These are phyloP conservation scores for Eudorina sp. DNA, from an alignment of 139 green algal genomes.

Conservation along the genomic window DNA sequence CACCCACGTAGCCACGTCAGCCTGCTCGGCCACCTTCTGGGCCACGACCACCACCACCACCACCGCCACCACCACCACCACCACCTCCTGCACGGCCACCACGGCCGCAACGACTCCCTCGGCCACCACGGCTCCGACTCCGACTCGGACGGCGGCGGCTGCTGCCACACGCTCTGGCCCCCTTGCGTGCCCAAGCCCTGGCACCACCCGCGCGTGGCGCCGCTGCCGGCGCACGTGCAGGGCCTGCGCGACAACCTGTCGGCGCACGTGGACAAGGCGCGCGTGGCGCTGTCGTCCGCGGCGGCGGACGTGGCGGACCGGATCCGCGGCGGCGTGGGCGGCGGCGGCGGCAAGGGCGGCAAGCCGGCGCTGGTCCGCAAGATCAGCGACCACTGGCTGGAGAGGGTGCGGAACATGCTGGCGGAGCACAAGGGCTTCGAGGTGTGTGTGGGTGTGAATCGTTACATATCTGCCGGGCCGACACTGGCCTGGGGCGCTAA, in stretches of 20 bases:
- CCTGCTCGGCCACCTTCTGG: not conserved
- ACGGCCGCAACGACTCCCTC: not conserved
- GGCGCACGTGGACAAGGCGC: not conserved
- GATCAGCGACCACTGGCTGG: not conserved
- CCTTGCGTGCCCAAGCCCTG: conserved; percentile 42
- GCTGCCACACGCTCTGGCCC: conserved; percentile 13
- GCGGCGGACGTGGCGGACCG: not conserved
- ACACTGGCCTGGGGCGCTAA: too few relatives aligned
- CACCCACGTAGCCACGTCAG: not conserved
- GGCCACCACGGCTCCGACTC: not conserved
- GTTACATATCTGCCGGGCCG: too few relatives aligned
- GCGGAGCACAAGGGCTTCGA: conserved; percentile 34
- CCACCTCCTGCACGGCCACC: not conserved
- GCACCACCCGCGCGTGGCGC: not conserved
- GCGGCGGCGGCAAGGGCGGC: too few relatives aligned
- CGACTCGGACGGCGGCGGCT: not conserved
- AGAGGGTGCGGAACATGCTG: conserved; percentile 1
- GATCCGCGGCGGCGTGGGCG: not conserved
- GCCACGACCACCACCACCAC: not conserved
- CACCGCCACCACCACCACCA: not conserved
- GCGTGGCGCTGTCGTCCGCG: not conserved
- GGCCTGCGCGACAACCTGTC: not conserved
- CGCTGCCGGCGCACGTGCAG: conserved; percentile 23
- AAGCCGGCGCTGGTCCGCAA: not conserved
- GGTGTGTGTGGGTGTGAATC: too few relatives aligned